These are phyloP conservation scores for Cardamine resedifolia DNA, from an alignment of 345 rosid species.

Conservation along the genomic window DNA sequence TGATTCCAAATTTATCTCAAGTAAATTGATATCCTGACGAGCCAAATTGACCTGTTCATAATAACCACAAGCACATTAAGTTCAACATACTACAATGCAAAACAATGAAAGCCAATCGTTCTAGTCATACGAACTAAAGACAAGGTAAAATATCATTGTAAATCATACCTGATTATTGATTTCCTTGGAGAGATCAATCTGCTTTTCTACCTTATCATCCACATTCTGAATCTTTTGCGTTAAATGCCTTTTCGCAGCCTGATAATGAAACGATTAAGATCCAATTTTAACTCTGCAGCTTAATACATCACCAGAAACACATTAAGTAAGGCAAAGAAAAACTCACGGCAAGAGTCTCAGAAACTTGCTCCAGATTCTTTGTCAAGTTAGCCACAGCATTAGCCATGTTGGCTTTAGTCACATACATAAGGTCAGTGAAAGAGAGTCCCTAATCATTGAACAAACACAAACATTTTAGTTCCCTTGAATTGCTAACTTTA, in stretches of 20 bases:
- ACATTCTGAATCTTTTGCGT: constrained; percentile 76
- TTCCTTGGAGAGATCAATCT: constrained; percentile 70
- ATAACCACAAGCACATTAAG: not conserved
- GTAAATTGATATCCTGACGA: constrained; percentile 49
- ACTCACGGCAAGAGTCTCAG: constrained; percentile 78
- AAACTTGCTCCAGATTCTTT: constrained; percentile 73
- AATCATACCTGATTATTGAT: constrained; percentile 58
- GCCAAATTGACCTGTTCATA: constrained; percentile 62
- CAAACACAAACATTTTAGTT: not conserved
- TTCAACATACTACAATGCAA: constrained; percentile 8
- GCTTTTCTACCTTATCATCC: constrained; percentile 83
- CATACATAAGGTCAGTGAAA: constrained; percentile 86
- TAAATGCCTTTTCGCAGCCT: constrained; percentile 86
- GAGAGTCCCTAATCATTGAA: constrained; percentile 63
- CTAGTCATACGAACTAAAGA: not conserved
- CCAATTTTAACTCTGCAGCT: not conserved
- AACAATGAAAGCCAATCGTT: not conserved
- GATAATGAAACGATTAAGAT: constrained; percentile 28
- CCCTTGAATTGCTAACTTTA: constrained; percentile 2
- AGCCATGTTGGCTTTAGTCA: constrained; percentile 77
- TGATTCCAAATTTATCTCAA: constrained; percentile 54
- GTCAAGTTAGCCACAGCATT: constrained; percentile 80
- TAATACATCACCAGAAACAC: constrained; percentile 6
- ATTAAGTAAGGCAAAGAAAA: not conserved
- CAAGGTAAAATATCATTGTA: constrained; percentile 9